A percentile compares a stretch with the other conserved stretches of the same genome.
phyloP scores from a whole-genome alignment of 306 rosid genomes.

The Fragaria nilgerrensis region DNA sequence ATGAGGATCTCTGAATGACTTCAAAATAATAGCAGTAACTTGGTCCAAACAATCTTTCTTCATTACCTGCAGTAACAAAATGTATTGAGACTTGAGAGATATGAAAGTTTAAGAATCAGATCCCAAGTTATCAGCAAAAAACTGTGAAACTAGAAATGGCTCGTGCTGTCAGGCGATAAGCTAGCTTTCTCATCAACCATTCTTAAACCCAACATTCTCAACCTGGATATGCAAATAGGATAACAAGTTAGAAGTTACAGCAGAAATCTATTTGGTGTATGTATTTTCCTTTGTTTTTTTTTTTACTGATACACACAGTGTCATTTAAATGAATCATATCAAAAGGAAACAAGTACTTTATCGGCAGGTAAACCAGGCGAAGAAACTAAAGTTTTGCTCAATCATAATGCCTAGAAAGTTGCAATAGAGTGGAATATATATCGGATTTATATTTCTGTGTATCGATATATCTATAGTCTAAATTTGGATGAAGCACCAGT shows the following conservation, averaged over 20 bases:
- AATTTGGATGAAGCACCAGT: not conserved
- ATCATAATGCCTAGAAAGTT: not conserved
- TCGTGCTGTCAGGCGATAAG: not conserved
- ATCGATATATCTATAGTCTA: not conserved
- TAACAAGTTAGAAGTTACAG: not conserved
- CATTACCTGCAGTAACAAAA: slow-evolving; percentile 13
- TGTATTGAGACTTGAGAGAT: not conserved
- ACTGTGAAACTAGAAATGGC: not conserved
- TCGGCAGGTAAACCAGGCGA: not conserved
- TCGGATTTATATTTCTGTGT: not conserved
- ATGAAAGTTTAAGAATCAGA: not conserved
- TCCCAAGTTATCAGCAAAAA: not conserved
- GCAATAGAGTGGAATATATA: not conserved
- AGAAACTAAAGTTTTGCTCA: not conserved
- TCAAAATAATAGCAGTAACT: slow-evolving; percentile 2
- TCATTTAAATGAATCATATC: not conserved
- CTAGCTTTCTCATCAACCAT: slow-evolving; percentile 1
- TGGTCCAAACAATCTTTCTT: slow-evolving; percentile 11
- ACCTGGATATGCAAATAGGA: not conserved
- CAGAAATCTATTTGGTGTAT: not conserved
- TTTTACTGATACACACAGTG: not conserved
- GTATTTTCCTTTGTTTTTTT: not conserved
- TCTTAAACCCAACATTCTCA: not conserved
- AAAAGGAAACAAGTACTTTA: not conserved
- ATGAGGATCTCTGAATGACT: slow-evolving; percentile 18